Evolutionary conservation across 345 rosid species (phyloP).

Genomic region (Erysimum cheiranthoides): DNA sequence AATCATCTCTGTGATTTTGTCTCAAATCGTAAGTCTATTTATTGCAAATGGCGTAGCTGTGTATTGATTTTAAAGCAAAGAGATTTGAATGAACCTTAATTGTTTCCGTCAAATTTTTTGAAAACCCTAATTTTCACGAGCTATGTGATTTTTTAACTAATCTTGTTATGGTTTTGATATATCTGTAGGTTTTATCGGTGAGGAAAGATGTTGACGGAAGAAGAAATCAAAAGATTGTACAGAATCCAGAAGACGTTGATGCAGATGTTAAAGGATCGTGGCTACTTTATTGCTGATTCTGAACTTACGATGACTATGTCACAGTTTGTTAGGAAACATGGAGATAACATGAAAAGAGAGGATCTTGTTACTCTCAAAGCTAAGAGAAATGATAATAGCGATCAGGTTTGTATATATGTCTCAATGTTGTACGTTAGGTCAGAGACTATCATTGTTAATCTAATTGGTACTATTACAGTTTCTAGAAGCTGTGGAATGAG

Average conservation of each 20-base stretch:
- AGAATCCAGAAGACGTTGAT: slow-evolving; percentile 73
- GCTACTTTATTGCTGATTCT: slow-evolving; percentile 68
- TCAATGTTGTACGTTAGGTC: too few relatives aligned
- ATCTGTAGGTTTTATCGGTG: slow-evolving; percentile 11
- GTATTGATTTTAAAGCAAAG: neutral
- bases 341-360: slow-evolving; percentile 87
- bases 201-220: slow-evolving; percentile 68
- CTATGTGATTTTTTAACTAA: too few relatives aligned
- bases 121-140: slow-evolving; percentile 24
- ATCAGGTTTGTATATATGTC: slow-evolving; percentile 56
- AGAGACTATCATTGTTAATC: neutral
- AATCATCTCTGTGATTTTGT: neutral
- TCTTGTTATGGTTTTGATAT: neutral
- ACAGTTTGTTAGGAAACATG: slow-evolving; percentile 65
- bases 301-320: slow-evolving; percentile 60
- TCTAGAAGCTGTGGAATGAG: neutral
- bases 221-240: slow-evolving; percentile 65
- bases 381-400: slow-evolving; percentile 58
- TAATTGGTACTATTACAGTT: neutral
- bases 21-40: neutral
- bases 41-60: neutral
- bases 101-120: neutral
- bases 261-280: slow-evolving; percentile 85
- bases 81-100: neutral
- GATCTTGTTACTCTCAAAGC: slow-evolving; percentile 74